Evolutionary conservation across 176 grass and related monocot species (phyloP).

Genomic region (Eragrostis nindensis): DNA sequence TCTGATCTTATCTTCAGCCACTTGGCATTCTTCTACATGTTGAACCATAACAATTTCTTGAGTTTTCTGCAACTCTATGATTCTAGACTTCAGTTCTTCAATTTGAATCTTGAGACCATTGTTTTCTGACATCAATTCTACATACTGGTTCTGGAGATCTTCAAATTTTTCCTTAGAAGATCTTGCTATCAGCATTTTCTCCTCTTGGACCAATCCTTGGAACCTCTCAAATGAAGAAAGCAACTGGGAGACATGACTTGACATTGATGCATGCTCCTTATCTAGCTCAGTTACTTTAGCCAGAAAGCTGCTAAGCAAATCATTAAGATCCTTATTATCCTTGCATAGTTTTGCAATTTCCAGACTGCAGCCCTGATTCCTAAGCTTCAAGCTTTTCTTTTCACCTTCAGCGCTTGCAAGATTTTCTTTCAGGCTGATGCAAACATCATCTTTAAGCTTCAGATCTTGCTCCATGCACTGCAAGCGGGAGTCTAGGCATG

Average conservation of each 20-base stretch:
- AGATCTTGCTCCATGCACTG: conserved; percentile 65
- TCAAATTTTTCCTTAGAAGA: conserved; percentile 70
- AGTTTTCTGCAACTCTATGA: conserved; percentile 77
- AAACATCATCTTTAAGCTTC: conserved; percentile 72
- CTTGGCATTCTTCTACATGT: conserved; percentile 84
- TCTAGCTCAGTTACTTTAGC: conserved; percentile 65
- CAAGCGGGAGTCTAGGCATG: conserved; percentile 65
- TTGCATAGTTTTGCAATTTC: conserved; percentile 64
- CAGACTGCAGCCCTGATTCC: conserved; percentile 57
- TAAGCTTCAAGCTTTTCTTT: conserved; percentile 61
- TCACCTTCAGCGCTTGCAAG: conserved; percentile 61
- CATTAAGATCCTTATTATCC: conserved; percentile 64
- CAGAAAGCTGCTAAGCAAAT: conserved; percentile 53
- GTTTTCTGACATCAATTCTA: conserved; percentile 61
- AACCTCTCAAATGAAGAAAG: conserved; percentile 70
- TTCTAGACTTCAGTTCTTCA: conserved; percentile 65
- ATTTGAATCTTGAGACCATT: conserved; percentile 64
- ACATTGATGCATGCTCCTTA: conserved; percentile 64
- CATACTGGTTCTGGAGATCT: conserved; percentile 59
- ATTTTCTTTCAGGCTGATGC: conserved; percentile 64
- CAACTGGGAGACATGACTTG: conserved; percentile 56
- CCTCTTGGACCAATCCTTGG: conserved; percentile 63
- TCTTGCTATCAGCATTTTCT: conserved; percentile 60
- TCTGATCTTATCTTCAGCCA: conserved; percentile 80
- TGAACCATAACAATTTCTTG: conserved; percentile 92